Evolutionary conservation across 2,329 filamentous ascomycete genomes (phyloP), one percentile per base, ranked within the genome.

Genomic region (Penicillium sp.): DNA sequence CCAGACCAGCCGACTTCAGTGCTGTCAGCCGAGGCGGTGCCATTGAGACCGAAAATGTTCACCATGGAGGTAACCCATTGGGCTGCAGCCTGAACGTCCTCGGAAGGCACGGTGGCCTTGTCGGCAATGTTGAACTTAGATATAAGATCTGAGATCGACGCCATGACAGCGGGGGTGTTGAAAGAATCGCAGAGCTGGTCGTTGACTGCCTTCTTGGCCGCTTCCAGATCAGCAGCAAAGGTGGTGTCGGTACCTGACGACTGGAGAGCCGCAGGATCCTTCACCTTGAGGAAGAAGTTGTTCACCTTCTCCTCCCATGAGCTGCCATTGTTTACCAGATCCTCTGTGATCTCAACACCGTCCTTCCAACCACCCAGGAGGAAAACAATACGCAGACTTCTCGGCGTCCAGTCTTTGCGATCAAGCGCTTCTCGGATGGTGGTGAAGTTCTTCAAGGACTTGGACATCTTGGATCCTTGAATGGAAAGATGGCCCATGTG

Each of bases 401-500:
- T 83, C 0, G 92, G 82, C 0, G 90, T 94, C 81, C 91, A 96
- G 49, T 86, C 83, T 38, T 83, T 83, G 35, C 81, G 78, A 3
- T 79, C 77, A 8, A 97, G 78, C 0, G 93, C 92, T 72, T 96
- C 90, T 31, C 91, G 84, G 61, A 97, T 96, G 0, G 93, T 96
- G 41, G 91, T 91, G 75, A 97, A 97, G 74, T 97, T 97, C 79
- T 97, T 97, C 57, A 97, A 77, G 17, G 87, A 91, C 75, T 97
- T 97, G 57, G 89, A 93, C 93, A 97, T 97, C 75, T 97, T 97
- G 23, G 88, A 91, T 0, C 93, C 93, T 27, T 89, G 86, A 57
- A 97, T 97, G 6, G 87, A 89, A 48, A 97, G 77, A 72, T 97
- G 93, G 0, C 93, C 93, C 89, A 96, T 97, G 71, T 97, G 93